These are phyloP conservation scores for Verticillium isaacii DNA, from an alignment of 2,329 filamentous ascomycete species.

Conservation along the genomic window DNA sequence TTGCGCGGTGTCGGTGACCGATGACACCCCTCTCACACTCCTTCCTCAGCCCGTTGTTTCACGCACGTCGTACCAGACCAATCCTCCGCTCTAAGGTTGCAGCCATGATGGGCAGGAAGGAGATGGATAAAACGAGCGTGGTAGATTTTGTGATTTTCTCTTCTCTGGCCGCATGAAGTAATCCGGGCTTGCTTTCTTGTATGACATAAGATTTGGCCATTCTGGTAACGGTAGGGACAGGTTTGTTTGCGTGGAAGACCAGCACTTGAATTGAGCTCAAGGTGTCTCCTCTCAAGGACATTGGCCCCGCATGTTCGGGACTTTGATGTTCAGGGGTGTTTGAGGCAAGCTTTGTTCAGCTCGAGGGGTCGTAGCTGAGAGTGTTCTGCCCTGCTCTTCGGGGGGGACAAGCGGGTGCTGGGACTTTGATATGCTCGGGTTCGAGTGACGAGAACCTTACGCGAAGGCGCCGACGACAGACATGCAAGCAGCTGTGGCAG, in stretches of 20 bases:
- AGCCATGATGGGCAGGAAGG: neutral
- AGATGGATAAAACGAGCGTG: conserved; percentile 7
- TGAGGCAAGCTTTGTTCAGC: neutral
- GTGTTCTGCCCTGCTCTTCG: neutral
- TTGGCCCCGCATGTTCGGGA: neutral
- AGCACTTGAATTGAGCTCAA: neutral
- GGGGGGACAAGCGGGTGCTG: neutral
- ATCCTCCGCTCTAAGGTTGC: neutral
- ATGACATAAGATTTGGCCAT: neutral
- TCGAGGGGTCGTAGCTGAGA: neutral
- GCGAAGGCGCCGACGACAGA: conserved; percentile 42
- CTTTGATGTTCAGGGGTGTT: no score
- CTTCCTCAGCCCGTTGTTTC: neutral
- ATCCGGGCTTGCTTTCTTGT: neutral
- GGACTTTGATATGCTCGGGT: neutral
- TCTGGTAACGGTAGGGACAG: conserved; percentile 1
- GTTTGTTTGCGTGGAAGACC: conserved; percentile 5
- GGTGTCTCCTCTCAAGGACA: neutral
- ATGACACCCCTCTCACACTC: neutral
- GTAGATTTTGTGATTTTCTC: conserved; percentile 9
- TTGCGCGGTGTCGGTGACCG: neutral
- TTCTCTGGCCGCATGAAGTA: neutral
- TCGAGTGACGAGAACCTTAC: conserved; percentile 11
- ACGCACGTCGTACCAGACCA: neutral
- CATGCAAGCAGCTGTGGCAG: conserved; percentile 34